These are phyloP conservation scores for Lipomyces yamadae DNA, from an alignment of 805 yeast species.

Conservation along the genomic window DNA sequence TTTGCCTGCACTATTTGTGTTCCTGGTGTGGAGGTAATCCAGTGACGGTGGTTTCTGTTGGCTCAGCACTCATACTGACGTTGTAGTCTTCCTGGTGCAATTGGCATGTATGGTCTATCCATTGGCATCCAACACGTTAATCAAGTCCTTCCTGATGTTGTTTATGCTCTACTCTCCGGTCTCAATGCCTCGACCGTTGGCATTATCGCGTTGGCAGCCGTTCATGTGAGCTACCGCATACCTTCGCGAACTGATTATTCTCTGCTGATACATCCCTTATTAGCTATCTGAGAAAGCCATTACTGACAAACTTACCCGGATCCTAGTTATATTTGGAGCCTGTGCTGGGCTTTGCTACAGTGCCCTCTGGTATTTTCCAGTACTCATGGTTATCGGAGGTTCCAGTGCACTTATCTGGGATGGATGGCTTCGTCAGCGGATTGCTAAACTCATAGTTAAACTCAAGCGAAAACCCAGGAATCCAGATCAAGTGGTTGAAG, in stretches of 20 bases:
- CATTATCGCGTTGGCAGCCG: conserved; percentile 21
- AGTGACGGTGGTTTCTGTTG: neutral
- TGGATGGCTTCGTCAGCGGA: neutral
- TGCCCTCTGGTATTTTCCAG: conserved; percentile 18
- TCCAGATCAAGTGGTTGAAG: neutral
- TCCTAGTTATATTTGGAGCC: conserved; percentile 8
- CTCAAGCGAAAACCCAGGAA: neutral
- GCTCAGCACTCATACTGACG: neutral
- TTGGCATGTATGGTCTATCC: conserved; percentile 10
- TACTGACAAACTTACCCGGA: conserved; percentile 17
- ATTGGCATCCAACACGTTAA: conserved; percentile 5
- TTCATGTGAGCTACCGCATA: neutral
- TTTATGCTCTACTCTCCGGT: conserved; percentile 15
- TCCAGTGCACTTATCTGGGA: conserved; percentile 10
- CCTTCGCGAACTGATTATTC: neutral
- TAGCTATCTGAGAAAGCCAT: conserved; percentile 12
- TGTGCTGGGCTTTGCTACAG: conserved; percentile 6
- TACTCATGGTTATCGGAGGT: conserved; percentile 15
- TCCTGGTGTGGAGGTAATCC: conserved; percentile 12
- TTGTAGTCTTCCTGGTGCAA: conserved; percentile 18
- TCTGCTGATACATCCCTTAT: neutral
- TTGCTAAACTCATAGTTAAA: neutral
- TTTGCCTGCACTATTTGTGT: neutral
- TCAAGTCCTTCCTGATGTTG: conserved; percentile 7
- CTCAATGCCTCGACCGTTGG: conserved; percentile 21